These are phyloP conservation scores for Trichaptum fuscoviolaceum DNA, from an alignment of 768 basidiomycete species.

Conservation along the genomic window DNA sequence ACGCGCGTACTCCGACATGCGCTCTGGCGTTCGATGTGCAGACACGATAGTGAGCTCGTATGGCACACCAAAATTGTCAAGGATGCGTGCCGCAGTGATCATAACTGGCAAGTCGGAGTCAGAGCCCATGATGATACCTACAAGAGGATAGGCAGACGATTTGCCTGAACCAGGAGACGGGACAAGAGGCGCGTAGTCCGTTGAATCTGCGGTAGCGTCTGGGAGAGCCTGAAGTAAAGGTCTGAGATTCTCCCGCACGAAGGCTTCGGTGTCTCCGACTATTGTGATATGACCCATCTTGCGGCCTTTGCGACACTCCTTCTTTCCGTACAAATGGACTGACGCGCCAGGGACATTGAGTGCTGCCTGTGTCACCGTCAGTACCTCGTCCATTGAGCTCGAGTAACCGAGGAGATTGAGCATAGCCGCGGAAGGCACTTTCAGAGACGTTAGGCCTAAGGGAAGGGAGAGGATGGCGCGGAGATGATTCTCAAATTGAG, in stretches of 20 bases:
- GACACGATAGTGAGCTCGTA: conserved; percentile 96
- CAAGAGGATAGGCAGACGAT: conserved; percentile 68
- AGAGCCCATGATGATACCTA: conserved; percentile 96
- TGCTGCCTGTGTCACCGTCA: conserved; percentile 49
- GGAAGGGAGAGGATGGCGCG: conserved; percentile 89
- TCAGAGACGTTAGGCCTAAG: conserved; percentile 81
- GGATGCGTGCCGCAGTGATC: conserved; percentile 80
- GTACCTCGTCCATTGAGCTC: conserved; percentile 56
- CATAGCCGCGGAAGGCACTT: conserved; percentile 86
- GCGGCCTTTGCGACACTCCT: conserved; percentile 79
- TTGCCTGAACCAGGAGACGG: conserved; percentile 42
- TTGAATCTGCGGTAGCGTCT: conserved; percentile 27
- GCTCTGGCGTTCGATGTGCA: conserved; percentile 89
- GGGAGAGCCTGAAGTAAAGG: conserved; percentile 68
- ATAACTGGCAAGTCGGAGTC: conserved; percentile 96
- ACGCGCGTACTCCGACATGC: conserved; percentile 78
- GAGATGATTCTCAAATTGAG: conserved; percentile 96
- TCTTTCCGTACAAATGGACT: conserved; percentile 94
- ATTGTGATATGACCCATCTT: conserved; percentile 99
- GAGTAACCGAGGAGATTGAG: conserved; percentile 91
- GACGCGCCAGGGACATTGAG: conserved; percentile 68
- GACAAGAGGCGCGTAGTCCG: conserved; percentile 51
- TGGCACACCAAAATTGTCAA: conserved; percentile 77
- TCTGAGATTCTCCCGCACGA: conserved; percentile 62
- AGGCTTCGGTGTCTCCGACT: conserved; percentile 76